A percentile compares a stretch with the other conserved stretches of the same genome.
Evolutionary conservation across 108 stramenopile genomes (phyloP).

Genomic region (Hondaea fermentalgiana): DNA sequence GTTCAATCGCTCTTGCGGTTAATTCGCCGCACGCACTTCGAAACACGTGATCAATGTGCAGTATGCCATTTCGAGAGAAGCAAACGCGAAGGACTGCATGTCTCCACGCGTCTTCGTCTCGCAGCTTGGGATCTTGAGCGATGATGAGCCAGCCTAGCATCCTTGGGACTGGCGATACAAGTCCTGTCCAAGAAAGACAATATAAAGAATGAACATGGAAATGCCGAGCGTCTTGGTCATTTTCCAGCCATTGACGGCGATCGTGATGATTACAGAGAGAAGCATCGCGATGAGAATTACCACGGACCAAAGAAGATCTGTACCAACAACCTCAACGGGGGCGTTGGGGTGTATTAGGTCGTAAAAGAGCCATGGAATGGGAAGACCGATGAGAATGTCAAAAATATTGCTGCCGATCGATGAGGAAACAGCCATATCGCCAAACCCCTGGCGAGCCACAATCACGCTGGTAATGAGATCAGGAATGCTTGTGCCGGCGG

Average conservation of each 20-base stretch:
- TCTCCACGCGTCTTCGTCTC: no score
- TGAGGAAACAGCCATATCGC: constrained; percentile 45
- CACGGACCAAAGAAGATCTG: background rate
- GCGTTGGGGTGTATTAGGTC: background rate
- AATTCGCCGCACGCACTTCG: no score
- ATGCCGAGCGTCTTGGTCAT: constrained; percentile 62
- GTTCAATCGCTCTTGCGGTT: no score
- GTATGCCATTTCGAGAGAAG: no score
- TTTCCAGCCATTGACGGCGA: constrained; percentile 69
- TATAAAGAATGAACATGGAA: constrained; percentile 64
- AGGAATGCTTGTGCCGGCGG: constrained; percentile 49
- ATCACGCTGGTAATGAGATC: constrained; percentile 44
- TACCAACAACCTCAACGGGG: background rate
- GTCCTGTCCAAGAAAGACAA: constrained; percentile 57
- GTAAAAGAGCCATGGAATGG: constrained; percentile 43
- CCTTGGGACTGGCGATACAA: constrained; percentile 20
- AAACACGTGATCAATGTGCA: no score
- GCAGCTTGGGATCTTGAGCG: no score
- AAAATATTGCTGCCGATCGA: constrained; percentile 49
- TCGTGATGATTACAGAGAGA: constrained; percentile 51
- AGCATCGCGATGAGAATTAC: background rate
- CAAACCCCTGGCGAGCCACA: constrained; percentile 43
- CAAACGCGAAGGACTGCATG: no score
- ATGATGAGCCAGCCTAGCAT: background rate
- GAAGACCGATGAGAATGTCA: constrained; percentile 44